phyloP scores from a whole-genome alignment of 2,329 filamentous ascomycete genomes.

The Neofusicoccum kwambonambiense region DNA sequence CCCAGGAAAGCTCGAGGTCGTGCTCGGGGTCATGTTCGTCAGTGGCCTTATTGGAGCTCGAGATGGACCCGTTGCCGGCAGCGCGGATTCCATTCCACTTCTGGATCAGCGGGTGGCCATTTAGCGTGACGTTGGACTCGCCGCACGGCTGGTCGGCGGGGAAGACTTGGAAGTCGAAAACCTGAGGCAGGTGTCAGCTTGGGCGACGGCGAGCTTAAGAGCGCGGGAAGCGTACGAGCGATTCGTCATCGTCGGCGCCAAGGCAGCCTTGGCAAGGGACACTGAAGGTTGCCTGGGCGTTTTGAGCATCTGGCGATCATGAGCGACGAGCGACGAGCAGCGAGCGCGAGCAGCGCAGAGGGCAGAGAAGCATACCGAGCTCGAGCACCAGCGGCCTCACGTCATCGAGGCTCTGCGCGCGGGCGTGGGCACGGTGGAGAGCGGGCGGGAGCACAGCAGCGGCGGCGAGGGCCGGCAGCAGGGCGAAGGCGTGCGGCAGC shows the following conservation, averaged over 20 bases:
- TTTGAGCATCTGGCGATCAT: conserved; percentile 13
- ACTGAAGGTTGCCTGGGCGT: conserved; percentile 41
- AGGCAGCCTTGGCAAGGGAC: conserved; percentile 44
- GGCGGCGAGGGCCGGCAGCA: conserved; percentile 29
- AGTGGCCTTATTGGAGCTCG: conserved; percentile 28
- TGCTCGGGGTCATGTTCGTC: conserved; percentile 21
- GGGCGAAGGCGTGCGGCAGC: conserved; percentile 8
- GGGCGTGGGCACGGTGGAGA: background rate
- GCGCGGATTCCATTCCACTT: conserved; percentile 39
- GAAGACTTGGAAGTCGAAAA: conserved; percentile 42
- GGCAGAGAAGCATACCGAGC: conserved; percentile 11
- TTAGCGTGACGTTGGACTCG: conserved; percentile 44
- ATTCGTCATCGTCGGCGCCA: conserved; percentile 42
- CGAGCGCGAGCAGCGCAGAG: conserved; percentile 1
- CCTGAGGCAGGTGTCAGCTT: conserved; percentile 35
- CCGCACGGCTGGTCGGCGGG: conserved; percentile 38
- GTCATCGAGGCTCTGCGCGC: background rate
- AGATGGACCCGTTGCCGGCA: conserved; percentile 34
- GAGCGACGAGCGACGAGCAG: conserved; percentile 13
- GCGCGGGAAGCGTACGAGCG: conserved; percentile 31
- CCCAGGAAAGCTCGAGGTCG: conserved; percentile 39
- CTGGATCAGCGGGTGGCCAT: conserved; percentile 39
- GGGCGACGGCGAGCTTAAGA: conserved; percentile 35
- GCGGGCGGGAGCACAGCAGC: conserved; percentile 28
- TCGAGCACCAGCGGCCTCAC: conserved; percentile 16